Base-by-base conservation (phyloP, 2,329 filamentous ascomycete species). In the Xylaria digitata region DNA sequence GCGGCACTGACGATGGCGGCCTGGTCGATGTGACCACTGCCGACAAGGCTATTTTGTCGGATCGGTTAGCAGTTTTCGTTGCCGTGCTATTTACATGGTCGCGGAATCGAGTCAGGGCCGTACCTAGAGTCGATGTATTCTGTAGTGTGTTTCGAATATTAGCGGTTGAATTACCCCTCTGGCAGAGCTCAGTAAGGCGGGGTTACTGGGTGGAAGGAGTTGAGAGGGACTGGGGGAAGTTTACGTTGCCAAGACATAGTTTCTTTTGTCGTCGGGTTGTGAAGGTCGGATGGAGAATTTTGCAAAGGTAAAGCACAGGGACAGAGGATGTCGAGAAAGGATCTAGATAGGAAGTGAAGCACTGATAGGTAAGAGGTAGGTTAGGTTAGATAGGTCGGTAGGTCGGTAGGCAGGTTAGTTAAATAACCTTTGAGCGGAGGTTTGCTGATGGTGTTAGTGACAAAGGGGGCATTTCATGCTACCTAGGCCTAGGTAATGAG, bases 1-100 rank as follows among this genome's bases (percentile, higher is more conserved):
- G 91, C 91, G 71, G 82, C 83, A 81, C 91, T 94, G 85, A 96
- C 89, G 80, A 97, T 94, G 78, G 92, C 92, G 75, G 87, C 94
- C 84, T 93, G 90, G 84, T 96, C 91, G 77, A 97, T 82, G 79
- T 94, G 90, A 77, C 90, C 90, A 75, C 86, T 90, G 82, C 86
- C 90, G 77, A 96, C 87, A 76, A 97, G 89, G 87, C 93, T 97
- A 78, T 74, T 37, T 53, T 61, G 60, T 65, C 37, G 30, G 57
- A 40, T 69, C 62, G 63, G 45, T 57, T 15, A 1, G 26, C 30
- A 17, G 15, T 52, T 17, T n/a, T 19, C 32, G 23, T 21, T 5
- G 19, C 19, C 19, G 11, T 32, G 19, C 19, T 23, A 19, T 32
- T 34, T 23, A 58, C 21, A 49, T 61, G 13, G 65, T 42, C 23